Evolutionary conservation across 805 yeast species (phyloP).

Genomic region (Grigorovia yakushimaensis): DNA sequence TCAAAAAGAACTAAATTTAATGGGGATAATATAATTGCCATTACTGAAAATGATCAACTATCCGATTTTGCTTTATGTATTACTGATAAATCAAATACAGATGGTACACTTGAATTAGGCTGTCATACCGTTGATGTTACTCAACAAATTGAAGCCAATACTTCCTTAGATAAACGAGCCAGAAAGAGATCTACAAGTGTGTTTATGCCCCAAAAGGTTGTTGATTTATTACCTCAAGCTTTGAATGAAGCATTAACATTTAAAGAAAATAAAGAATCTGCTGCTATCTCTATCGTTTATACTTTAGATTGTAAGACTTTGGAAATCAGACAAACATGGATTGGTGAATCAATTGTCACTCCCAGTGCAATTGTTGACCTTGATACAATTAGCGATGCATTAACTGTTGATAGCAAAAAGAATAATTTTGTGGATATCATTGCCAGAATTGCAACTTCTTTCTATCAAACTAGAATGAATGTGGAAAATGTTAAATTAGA

Average conservation of each 20-base stretch:
- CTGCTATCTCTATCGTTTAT: conserved; percentile 70
- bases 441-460: conserved; percentile 17
- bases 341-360: conserved; percentile 59
- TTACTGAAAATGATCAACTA: conserved; percentile 24
- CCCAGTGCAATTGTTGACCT: conserved; percentile 38
- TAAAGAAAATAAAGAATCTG: conserved; percentile 45
- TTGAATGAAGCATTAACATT: conserved; percentile 55
- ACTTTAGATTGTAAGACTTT: conserved; percentile 64
- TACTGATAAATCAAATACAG: conserved; percentile 34
- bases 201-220: conserved; percentile 66
- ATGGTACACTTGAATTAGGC: conserved; percentile 61
- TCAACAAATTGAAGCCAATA: conserved; percentile 59
- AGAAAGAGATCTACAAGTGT: conserved; percentile 87
- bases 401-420: conserved; percentile 5
- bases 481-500: conserved; percentile 9
- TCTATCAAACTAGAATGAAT: conserved; percentile 20
- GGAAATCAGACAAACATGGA: conserved; percentile 65
- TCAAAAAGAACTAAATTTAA: conserved; percentile 15
- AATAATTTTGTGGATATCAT: conserved; percentile 8
- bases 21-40: conserved; percentile 25
- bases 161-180: conserved; percentile 76
- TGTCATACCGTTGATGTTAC: conserved; percentile 80
- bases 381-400: conserved; percentile 14
- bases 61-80: conserved; percentile 79
- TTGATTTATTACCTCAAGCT: conserved; percentile 56